These are phyloP conservation scores for Corymbia calophylla DNA, from an alignment of 441 rosid species.

Conservation along the genomic window DNA sequence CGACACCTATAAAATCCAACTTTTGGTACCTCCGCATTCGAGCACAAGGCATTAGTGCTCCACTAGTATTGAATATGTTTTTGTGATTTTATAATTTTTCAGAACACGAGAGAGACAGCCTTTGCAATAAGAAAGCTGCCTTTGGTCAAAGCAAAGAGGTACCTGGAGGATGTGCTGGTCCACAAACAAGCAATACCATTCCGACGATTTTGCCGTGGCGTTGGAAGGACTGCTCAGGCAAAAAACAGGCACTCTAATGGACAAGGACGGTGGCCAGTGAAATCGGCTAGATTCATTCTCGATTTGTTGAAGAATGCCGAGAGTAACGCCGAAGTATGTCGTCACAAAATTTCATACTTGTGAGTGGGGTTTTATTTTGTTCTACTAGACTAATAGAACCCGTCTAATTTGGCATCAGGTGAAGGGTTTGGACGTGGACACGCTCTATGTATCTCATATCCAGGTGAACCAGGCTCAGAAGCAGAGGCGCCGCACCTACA, in stretches of 20 bases:
- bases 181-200: constrained; percentile 98
- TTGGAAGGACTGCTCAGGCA: constrained; percentile 96
- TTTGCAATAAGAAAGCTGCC: constrained; percentile 67
- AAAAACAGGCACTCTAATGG: constrained; percentile 94
- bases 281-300: constrained; percentile 77
- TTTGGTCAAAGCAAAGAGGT: constrained; percentile 82
- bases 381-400: background rate
- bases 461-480: background rate
- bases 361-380: background rate
- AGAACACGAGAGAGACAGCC: constrained; percentile 96
- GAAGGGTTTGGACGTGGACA: background rate
- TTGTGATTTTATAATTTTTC: background rate
- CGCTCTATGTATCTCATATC: background rate
- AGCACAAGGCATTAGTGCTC: background rate
- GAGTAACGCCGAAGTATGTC: constrained; percentile 80
- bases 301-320: constrained; percentile 92
- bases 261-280: constrained; percentile 94
- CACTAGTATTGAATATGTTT: background rate
- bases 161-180: constrained; percentile 90
- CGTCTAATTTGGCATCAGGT: background rate
- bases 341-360: background rate
- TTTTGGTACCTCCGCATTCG: background rate
- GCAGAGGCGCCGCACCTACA: background rate
- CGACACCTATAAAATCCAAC: background rate
- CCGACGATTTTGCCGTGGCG: constrained; percentile 86